Conservation (phyloP, 148 eudicot species). For the Rhododendron simsii region DNA sequence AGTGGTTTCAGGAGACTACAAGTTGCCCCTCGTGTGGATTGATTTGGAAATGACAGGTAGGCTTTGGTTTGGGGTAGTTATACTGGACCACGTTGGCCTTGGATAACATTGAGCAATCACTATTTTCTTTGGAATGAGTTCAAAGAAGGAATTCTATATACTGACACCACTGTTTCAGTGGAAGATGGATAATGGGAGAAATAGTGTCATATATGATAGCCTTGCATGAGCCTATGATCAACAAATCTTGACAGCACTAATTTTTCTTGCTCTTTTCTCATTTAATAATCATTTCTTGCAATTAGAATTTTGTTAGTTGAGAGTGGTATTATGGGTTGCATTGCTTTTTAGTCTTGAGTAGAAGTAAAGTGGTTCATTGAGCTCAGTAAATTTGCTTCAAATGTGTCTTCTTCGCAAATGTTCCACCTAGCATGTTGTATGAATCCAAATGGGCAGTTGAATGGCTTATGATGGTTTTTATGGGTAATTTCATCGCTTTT, state of each 20-base stretch:
- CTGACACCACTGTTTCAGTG: background rate
- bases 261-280: background rate
- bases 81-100: background rate
- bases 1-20: slow-evolving; percentile 26
- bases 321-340: background rate
- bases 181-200: background rate
- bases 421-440: background rate
- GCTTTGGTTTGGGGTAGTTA: slow-evolving; percentile 7
- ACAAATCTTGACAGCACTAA: background rate
- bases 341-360: background rate
- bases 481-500: background rate
- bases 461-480: background rate
- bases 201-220: background rate
- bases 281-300: background rate
- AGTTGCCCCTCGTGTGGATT: slow-evolving; percentile 85
- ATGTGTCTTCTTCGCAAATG: background rate
- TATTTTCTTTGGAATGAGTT: background rate
- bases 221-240: background rate
- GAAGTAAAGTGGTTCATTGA: background rate
- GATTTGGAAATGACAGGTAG: slow-evolving; percentile 88
- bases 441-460: background rate
- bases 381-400: background rate
- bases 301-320: background rate
- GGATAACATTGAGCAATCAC: background rate
- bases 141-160: background rate